Conservation (phyloP, 306 rosid genomes). For the Delonix regia region DNA sequence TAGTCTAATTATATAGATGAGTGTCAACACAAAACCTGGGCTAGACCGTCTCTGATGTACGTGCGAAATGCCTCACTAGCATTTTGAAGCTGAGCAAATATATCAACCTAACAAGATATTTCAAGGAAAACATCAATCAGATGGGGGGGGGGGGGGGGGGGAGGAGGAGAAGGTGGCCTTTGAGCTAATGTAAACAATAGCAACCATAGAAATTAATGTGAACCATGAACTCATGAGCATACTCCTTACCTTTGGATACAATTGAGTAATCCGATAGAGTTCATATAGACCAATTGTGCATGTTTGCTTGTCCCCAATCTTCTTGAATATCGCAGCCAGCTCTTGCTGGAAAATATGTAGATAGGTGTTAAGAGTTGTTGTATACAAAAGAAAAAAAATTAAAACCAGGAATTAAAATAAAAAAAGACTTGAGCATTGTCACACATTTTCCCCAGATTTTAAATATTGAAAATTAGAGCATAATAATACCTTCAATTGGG, state of each 20-base stretch:
- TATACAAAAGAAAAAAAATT: neutral
- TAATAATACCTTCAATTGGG: constrained; percentile 79
- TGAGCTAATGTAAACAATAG: neutral
- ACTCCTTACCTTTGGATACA: constrained; percentile 80
- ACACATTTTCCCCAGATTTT: neutral
- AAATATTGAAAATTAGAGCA: constrained; percentile 16
- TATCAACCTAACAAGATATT: constrained; percentile 76
- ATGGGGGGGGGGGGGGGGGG: neutral
- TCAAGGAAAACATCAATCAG: constrained; percentile 32
- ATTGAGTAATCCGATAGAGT: constrained; percentile 89
- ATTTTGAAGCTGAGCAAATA: constrained; percentile 95
- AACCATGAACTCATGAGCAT: constrained; percentile 9
- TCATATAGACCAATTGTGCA: constrained; percentile 94
- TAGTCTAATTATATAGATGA: neutral
- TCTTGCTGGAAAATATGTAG: constrained; percentile 67
- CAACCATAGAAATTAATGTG: neutral
- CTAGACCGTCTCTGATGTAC: constrained; percentile 93
- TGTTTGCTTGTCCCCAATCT: constrained; percentile 99
- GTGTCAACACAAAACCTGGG: constrained; percentile 67
- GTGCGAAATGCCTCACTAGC: constrained; percentile 99
- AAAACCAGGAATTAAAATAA: neutral
- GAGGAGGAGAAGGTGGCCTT: neutral
- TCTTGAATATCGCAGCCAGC: constrained; percentile 97
- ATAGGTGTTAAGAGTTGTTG: constrained; percentile 19
- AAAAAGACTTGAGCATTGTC: neutral